Conservation (phyloP, 2,329 filamentous ascomycete species). For the Fusarium sp. region DNA sequence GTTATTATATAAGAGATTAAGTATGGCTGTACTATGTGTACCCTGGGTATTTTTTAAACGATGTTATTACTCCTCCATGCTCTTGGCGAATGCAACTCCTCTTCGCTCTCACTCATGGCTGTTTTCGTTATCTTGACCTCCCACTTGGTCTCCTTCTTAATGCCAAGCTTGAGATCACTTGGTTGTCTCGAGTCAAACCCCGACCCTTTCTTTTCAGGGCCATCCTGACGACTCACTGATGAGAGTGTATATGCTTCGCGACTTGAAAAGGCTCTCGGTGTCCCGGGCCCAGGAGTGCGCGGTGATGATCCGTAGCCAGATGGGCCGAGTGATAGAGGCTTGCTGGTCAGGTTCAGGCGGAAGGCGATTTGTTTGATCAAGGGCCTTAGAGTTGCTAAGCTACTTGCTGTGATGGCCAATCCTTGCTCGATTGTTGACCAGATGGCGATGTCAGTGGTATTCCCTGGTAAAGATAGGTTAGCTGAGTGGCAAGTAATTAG, state of each 20-base stretch:
- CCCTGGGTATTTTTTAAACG: background rate
- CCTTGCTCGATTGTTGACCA: constrained; percentile 58
- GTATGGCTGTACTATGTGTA: background rate
- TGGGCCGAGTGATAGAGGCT: constrained; percentile 16
- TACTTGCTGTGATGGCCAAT: constrained; percentile 57
- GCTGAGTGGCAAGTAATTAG: accelerated
- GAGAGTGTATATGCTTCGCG: constrained; percentile 25
- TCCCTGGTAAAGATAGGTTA: constrained; percentile 32
- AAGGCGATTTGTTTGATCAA: constrained; percentile 45
- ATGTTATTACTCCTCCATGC: background rate
- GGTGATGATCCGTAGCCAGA: constrained; percentile 14
- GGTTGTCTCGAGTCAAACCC: background rate
- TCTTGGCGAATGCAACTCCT: constrained; percentile 19
- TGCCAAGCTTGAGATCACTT: background rate
- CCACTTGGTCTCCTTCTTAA: constrained; percentile 25
- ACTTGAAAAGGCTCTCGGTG: constrained; percentile 11
- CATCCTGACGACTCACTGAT: constrained; percentile 9
- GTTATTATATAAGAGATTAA: background rate
- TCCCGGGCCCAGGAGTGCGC: constrained; percentile 26
- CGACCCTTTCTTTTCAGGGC: background rate
- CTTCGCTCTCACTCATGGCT: constrained; percentile 27
- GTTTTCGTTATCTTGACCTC: constrained; percentile 22
- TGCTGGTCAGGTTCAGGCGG: constrained; percentile 27
- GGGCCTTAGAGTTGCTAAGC: constrained; percentile 55
- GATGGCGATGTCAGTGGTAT: constrained; percentile 55